These are phyloP conservation scores for Lentinus tigrinus DNA, from an alignment of 768 basidiomycete genomes.

Conservation along the genomic window DNA sequence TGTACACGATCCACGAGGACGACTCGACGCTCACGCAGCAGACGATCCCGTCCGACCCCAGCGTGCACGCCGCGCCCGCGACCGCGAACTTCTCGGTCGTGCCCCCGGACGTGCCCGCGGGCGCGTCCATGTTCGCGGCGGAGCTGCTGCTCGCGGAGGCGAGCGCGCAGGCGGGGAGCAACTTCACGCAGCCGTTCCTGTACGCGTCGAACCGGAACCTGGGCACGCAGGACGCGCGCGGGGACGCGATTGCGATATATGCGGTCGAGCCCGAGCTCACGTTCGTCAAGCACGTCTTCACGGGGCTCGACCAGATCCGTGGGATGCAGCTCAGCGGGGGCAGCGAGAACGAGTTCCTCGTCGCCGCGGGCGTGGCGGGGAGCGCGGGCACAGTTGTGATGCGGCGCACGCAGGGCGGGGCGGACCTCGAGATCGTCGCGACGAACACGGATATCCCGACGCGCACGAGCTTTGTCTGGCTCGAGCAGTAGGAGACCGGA, in stretches of 20 bases:
- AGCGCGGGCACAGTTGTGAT: conserved; percentile 57
- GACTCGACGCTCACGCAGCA: conserved; percentile 59
- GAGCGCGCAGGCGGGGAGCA: conserved; percentile 31
- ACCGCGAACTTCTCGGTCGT: conserved; percentile 50
- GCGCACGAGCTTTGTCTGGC: conserved; percentile 55
- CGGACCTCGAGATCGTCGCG: conserved; percentile 52
- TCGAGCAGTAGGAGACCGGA: conserved; percentile 8
- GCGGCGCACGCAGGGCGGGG: conserved; percentile 53
- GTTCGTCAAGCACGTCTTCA: conserved; percentile 56
- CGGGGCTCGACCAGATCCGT: conserved; percentile 59
- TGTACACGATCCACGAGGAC: conserved; percentile 57
- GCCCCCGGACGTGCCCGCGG: conserved; percentile 39
- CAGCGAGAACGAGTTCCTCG: conserved; percentile 48
- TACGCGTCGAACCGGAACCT: conserved; percentile 73
- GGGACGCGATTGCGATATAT: conserved; percentile 66
- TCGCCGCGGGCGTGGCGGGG: conserved; percentile 55
- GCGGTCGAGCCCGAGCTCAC: conserved; percentile 43
- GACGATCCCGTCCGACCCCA: conserved; percentile 48
- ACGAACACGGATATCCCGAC: conserved; percentile 54
- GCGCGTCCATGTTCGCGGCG: conserved; percentile 47
- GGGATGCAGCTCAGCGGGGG: conserved; percentile 57
- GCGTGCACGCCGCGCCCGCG: conserved; percentile 42
- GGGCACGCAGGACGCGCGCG: conserved; percentile 45
- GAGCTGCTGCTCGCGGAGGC: conserved; percentile 62
- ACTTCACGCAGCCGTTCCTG: conserved; percentile 53